Evolutionary conservation across 225 moss, liverwort and hornwort species (phyloP).

Genomic region (Polytrichum formosum): DNA sequence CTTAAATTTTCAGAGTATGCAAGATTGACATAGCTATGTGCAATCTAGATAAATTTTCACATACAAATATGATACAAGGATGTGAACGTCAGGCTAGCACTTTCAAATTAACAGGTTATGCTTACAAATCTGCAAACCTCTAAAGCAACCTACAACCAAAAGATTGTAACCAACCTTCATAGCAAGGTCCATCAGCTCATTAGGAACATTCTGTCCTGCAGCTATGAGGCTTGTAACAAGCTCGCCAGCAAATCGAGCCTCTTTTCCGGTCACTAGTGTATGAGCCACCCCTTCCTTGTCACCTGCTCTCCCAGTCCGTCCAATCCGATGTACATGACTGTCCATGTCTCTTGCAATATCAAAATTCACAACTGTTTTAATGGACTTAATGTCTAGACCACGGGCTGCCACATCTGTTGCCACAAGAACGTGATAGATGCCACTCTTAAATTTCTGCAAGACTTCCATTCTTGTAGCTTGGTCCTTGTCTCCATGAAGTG

Average conservation of each 20-base stretch:
- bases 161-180: slow-evolving; percentile 70
- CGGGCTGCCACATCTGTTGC: slow-evolving; percentile 99
- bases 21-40: too few species aligned
- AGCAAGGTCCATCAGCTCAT: slow-evolving; percentile 90
- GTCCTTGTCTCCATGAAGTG: slow-evolving; percentile 97
- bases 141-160: slow-evolving; percentile 10
- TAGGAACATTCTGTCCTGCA: slow-evolving; percentile 81
- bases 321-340: slow-evolving; percentile 97
- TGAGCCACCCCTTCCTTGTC: slow-evolving; percentile 97
- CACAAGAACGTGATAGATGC: slow-evolving; percentile 76
- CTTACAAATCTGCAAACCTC: neutral
- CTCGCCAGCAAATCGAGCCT: slow-evolving; percentile 95
- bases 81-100: too few species aligned
- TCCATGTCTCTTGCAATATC: slow-evolving; percentile 99
- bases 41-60: too few species aligned
- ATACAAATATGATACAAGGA: too few species aligned
- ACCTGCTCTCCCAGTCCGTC: slow-evolving; percentile 95
- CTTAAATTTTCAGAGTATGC: too few species aligned
- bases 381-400: slow-evolving; percentile 96
- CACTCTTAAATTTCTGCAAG: slow-evolving; percentile 86
- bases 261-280: slow-evolving; percentile 83
- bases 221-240: slow-evolving; percentile 84
- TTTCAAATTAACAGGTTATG: neutral
- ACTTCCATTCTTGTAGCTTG: slow-evolving; percentile 97
- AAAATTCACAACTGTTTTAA: slow-evolving; percentile 91